Evolutionary conservation across 495 filamentous ascomycete species (phyloP).

Genomic region (Immersiella caudata): DNA sequence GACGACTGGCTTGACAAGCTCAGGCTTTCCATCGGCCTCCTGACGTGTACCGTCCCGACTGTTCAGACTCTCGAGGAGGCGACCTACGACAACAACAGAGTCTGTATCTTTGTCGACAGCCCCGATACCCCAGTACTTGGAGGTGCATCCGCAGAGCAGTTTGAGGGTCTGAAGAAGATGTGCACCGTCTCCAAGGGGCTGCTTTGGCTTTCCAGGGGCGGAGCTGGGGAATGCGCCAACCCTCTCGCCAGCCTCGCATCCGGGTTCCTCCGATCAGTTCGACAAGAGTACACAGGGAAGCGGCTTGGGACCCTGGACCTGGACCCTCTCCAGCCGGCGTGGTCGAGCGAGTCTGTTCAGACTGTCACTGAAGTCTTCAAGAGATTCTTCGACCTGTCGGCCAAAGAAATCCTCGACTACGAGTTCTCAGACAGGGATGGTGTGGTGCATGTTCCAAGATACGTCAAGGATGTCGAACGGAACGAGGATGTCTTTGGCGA

Average conservation of each 20-base stretch:
- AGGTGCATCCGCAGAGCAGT: conserved; percentile 25
- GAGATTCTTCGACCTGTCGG: conserved; percentile 28
- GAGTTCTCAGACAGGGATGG: conserved; percentile 38
- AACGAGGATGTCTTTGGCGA: conserved; percentile 34
- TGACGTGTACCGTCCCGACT: conserved; percentile 33
- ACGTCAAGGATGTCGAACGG: conserved; percentile 38
- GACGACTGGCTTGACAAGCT: conserved; percentile 32
- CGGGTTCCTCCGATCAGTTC: conserved; percentile 39
- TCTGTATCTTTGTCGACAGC: conserved; percentile 43
- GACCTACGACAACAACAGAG: conserved; percentile 22
- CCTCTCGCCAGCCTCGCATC: conserved; percentile 35
- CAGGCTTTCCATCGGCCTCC: conserved; percentile 28
- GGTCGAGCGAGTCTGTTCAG: conserved; percentile 23
- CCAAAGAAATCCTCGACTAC: conserved; percentile 23
- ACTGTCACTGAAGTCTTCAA: conserved; percentile 33
- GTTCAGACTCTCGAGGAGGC: conserved; percentile 27
- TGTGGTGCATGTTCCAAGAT: conserved; percentile 32
- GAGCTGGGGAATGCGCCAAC: conserved; percentile 31
- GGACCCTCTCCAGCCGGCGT: conserved; percentile 24
- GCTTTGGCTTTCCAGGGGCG: conserved; percentile 57
- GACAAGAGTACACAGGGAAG: conserved; percentile 37
- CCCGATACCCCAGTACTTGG: conserved; percentile 36
- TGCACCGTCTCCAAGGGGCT: conserved; percentile 37
- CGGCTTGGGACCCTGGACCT: conserved; percentile 35
- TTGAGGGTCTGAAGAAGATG: conserved; percentile 36